Conservation (phyloP, 208 protist species). For the Phytomonas francai region DNA sequence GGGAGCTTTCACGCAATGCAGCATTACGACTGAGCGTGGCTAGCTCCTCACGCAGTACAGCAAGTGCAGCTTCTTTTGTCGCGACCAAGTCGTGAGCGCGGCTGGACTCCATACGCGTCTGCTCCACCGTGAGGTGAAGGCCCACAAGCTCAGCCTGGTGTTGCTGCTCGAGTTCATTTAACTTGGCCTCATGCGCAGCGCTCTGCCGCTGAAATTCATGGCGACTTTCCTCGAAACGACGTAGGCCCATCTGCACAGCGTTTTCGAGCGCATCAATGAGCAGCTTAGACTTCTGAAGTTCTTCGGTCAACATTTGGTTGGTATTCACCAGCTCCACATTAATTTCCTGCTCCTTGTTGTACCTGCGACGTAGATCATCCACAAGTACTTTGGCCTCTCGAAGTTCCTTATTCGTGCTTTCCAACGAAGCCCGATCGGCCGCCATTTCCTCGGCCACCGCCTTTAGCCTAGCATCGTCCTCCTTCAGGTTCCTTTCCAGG, state of each 20-base stretch:
- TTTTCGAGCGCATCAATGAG: constrained; percentile 39
- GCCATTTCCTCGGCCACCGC: constrained; percentile 33
- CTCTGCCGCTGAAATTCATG: constrained; percentile 25
- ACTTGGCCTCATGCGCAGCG: constrained; percentile 31
- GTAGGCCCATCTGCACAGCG: constrained; percentile 25
- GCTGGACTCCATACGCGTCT: constrained; percentile 33
- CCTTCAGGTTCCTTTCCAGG: background rate
- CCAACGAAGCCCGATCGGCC: constrained; percentile 39
- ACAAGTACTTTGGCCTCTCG: constrained; percentile 31
- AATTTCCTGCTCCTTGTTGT: constrained; percentile 30
- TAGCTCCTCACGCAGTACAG: constrained; percentile 55
- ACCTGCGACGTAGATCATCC: constrained; percentile 37
- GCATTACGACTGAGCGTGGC: constrained; percentile 45
- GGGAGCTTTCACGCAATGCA: constrained; percentile 29
- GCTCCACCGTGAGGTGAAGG: constrained; percentile 32
- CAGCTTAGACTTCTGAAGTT: constrained; percentile 29
- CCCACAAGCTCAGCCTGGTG: constrained; percentile 48
- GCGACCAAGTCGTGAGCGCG: constrained; percentile 32
- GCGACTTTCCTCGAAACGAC: constrained; percentile 27
- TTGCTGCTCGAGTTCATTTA: constrained; percentile 38
- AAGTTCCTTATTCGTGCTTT: constrained; percentile 24
- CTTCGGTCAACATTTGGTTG: constrained; percentile 24
- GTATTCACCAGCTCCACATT: constrained; percentile 28
- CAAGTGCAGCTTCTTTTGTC: constrained; percentile 36
- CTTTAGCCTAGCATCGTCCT: constrained; percentile 6